Evolutionary conservation across 2,329 filamentous ascomycete species (phyloP), one percentile per base, ranked within the genome.

Genomic region (Stagonosporopsis vannaccii): DNA sequence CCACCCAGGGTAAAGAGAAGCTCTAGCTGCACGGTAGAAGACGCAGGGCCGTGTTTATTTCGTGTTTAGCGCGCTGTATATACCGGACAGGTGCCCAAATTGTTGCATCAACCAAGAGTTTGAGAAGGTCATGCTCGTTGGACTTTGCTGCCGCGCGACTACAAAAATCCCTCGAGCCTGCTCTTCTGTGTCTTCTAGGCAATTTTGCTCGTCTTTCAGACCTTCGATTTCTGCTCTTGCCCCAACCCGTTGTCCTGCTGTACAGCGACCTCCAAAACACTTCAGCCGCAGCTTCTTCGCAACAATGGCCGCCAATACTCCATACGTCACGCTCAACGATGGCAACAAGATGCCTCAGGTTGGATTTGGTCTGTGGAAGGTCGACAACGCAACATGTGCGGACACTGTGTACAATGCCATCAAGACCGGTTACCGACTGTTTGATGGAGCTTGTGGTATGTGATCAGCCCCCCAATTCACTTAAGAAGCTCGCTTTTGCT

Each of bases 301-400:
- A 56, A 68, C 60, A 56, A 71, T 71, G 68, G 61, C 62, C 55
- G 42, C 67, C 56, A 61, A 67, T 41, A 63, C 63, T 17, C 73
- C 72, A 5, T 65, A 62, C 47, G 58, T 75, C 48, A 63, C 63
- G 39, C 63, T 75, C 33, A 74, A 72, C 49, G 69, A 75, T 76
- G 86, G 87, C 77, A 72, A 84, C 67, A 81, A 89, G 68, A 91
- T 91, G 89, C 89, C 88, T 71, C 85, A 88, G 75, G 87, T 91
- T 63, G 89, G 89, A 76, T 90, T 90, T 74, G 89, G 89, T 57
- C 84, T 94, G 65, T 95, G 91, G 91, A 95, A 95, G 81, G 89
- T 95, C 63, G 86, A 86, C 75, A 90, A 89, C 65, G 84, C 85
- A 50, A 87, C 85, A 51, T 87, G 85, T 72, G 87, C 90, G 68